phyloP scores from a whole-genome alignment of 305 asterid genomes.

The Solanum hybrid region DNA sequence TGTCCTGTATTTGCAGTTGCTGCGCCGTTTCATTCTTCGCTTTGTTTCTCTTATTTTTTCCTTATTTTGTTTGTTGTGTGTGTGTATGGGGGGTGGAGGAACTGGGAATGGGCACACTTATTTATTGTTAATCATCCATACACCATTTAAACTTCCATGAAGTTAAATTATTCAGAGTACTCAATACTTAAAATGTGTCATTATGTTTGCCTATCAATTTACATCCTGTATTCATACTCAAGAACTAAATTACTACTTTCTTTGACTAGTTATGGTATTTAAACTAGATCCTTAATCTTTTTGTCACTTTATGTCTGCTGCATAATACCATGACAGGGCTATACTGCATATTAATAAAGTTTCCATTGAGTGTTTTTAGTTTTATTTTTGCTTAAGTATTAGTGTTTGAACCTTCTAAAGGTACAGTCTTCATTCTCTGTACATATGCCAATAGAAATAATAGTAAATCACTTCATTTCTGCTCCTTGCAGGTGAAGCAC shows the following conservation, averaged over 20 bases:
- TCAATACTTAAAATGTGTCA: background rate
- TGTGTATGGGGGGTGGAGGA: background rate
- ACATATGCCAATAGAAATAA: background rate
- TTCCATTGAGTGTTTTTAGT: background rate
- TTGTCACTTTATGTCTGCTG: background rate
- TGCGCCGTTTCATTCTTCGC: background rate
- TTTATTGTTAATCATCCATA: background rate
- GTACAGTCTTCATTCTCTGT: background rate
- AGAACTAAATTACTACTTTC: background rate
- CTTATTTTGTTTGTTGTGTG: background rate
- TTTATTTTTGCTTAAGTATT: background rate
- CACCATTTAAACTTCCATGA: background rate
- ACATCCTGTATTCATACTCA: background rate
- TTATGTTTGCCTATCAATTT: background rate
- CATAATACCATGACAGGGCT: background rate
- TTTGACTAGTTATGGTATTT: background rate
- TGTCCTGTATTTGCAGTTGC: slow-evolving; percentile 1
- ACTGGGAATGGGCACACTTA: background rate
- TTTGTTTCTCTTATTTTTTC: background rate
- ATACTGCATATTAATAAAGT: background rate
- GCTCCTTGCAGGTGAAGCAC: slow-evolving; percentile 49
- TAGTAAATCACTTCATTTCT: background rate
- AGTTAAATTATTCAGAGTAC: background rate
- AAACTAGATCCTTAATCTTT: background rate
- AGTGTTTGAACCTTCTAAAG: background rate